A percentile compares a stretch with the other conserved stretches of the same genome.
Conservation (phyloP, 805 yeast species). For the Sungouiella thailandica region DNA sequence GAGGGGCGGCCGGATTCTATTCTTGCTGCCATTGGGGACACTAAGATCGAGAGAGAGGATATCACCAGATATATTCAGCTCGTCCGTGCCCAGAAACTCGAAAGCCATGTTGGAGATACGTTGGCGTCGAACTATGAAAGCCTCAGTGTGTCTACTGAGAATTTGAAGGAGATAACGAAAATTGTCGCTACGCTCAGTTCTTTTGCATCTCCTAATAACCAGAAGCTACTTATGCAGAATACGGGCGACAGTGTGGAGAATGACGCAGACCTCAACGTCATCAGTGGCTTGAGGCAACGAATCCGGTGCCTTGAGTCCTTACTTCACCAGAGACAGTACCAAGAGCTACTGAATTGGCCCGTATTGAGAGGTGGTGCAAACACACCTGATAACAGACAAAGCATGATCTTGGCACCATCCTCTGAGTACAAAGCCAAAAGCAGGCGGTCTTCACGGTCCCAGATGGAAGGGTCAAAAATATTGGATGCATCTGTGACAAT, state of each 20-base stretch:
- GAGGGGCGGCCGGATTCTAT: constrained; percentile 1
- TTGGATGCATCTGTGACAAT: constrained; percentile 34
- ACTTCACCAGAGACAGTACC: constrained; percentile 67
- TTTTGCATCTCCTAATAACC: background rate
- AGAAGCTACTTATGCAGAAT: background rate
- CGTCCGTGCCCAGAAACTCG: constrained; percentile 25
- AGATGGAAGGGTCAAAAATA: constrained; percentile 6
- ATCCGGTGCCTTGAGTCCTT: constrained; percentile 74
- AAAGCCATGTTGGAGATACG: constrained; percentile 21
- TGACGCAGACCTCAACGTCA: constrained; percentile 29
- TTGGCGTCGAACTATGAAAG: constrained; percentile 43
- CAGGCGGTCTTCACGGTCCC: background rate
- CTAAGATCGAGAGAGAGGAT: constrained; percentile 30
- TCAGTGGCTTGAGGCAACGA: constrained; percentile 63
- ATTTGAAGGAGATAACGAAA: constrained; percentile 32
- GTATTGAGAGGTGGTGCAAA: constrained; percentile 13
- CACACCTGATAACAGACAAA: constrained; percentile 7
- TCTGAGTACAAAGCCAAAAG: background rate
- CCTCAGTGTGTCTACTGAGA: constrained; percentile 35
- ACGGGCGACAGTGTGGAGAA: constrained; percentile 12
- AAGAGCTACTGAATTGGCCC: constrained; percentile 46
- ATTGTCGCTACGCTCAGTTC: constrained; percentile 26
- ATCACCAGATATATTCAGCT: constrained; percentile 23
- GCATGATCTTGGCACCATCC: constrained; percentile 10
- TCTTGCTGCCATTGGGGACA: constrained; percentile 33